phyloP scores from a whole-genome alignment of 2,329 filamentous ascomycete species.

The Hawksworthiomyces lignivorus region DNA sequence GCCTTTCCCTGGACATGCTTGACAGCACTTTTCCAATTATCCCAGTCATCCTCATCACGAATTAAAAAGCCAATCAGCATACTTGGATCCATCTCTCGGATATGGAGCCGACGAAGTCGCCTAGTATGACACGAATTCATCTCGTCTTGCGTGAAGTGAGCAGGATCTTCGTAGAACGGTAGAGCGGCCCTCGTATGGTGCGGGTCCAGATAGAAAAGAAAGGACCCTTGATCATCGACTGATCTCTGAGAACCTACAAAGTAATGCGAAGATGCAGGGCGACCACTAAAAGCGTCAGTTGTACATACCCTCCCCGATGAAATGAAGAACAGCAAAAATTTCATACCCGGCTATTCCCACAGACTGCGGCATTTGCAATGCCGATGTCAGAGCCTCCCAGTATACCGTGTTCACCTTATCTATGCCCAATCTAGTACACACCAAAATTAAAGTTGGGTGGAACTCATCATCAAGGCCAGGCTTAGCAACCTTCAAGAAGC shows the following conservation, averaged over 20 bases:
- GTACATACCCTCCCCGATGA: background rate
- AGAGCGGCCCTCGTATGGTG: conserved; percentile 76
- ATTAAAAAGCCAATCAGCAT: conserved; percentile 96
- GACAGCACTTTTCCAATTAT: conserved; percentile 69
- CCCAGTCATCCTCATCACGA: conserved; percentile 73
- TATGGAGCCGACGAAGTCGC: conserved; percentile 70
- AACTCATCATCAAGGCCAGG: conserved; percentile 57
- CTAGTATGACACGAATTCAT: conserved; percentile 80
- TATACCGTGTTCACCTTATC: conserved; percentile 93
- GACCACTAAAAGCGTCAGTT: conserved; percentile 51
- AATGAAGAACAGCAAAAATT: background rate
- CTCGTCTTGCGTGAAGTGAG: conserved; percentile 62
- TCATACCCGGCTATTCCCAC: conserved; percentile 87
- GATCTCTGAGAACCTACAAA: conserved; percentile 45
- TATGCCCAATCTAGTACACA: conserved; percentile 84
- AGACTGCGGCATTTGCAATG: conserved; percentile 83
- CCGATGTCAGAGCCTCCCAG: conserved; percentile 82
- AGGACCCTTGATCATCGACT: conserved; percentile 44
- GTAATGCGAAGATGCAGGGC: conserved; percentile 76
- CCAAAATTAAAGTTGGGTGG: conserved; percentile 77
- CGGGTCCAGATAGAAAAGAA: conserved; percentile 92
- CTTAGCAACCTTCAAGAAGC: conserved; percentile 70
- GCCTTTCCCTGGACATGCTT: conserved; percentile 70
- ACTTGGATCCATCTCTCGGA: conserved; percentile 93
- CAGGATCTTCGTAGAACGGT: conserved; percentile 50